Base-by-base conservation (phyloP, 495 filamentous ascomycete species). In the Glarea lozoyensis region DNA sequence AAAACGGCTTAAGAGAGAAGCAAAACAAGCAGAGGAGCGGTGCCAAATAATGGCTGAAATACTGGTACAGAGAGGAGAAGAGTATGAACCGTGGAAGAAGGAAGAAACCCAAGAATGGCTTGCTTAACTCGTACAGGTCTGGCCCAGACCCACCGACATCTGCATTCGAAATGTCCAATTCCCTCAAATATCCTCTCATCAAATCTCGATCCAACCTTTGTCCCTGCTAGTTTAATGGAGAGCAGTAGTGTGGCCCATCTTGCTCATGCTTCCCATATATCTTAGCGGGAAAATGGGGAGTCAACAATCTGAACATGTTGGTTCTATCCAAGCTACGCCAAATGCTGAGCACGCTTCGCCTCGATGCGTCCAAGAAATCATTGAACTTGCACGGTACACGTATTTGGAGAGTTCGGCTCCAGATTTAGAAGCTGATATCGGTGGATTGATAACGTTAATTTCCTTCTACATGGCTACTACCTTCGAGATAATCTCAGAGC, bases 271-370 rank as follows among this genome's bases (percentile, higher is more conserved):
- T 13, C 17, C 10, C 30, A 13, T 50, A 50, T 35, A 27, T 45
- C 41, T 45, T 50, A 9, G 47, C 40, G 20, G 47, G 45, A 22
- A 45, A 50, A 40, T 50, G 47, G 47, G 47, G 40, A 6, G 17
- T 50, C 18, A 15, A 45, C 2, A 36, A 24, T 39, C 35, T 46
- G 17, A 39, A 40, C 23, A 46, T 24, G 34, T 46, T 39, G 4
- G 15, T 27, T 40, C 17, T 46, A 39, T 46, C 12, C 1, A 46
- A 46, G 24, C 6, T 39, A 11, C 13, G 40, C 21, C 4, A 39
- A 32, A 46, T 36, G 4, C 22, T 46, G 16, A 46, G 35, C 16
- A 38, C 19, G 23, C 35, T 46, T 24, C 10, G 16, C 22, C 35
- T 40, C 35, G 22, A 46, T 25, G 22, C 10, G 19, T 36, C 23